Conservation (phyloP, 305 asterid species). For the Rubia tinctorum region DNA sequence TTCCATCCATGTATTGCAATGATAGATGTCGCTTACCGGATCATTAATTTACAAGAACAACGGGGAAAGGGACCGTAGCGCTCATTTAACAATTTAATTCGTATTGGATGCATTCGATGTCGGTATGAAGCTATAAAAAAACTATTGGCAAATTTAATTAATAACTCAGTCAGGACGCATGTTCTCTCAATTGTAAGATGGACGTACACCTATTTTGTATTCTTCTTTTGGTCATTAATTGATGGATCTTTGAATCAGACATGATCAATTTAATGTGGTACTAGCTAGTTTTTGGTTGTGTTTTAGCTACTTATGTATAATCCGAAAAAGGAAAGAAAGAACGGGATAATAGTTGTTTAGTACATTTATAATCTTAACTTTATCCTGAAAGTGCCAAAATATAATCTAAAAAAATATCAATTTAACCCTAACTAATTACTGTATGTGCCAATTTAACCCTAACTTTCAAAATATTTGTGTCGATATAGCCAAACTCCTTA, state of each 20-base stretch:
- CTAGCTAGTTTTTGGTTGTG: not conserved
- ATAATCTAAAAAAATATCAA: too few relatives aligned
- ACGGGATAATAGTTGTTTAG: too few relatives aligned
- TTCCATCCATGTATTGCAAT: not conserved
- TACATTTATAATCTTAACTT: too few relatives aligned
- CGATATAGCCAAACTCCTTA: too few relatives aligned
- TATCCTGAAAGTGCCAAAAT: too few relatives aligned
- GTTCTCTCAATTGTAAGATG: not conserved
- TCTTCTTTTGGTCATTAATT: not conserved
- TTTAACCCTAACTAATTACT: too few relatives aligned
- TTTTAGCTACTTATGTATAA: not conserved
- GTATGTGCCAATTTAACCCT: too few relatives aligned
- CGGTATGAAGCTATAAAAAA: slow-evolving; percentile 2
- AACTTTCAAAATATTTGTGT: too few relatives aligned
- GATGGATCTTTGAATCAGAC: not conserved
- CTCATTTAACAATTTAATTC: not conserved
- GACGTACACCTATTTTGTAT: not conserved
- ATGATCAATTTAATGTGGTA: too few relatives aligned
- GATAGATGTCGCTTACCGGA: not conserved
- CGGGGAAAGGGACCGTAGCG: not conserved
- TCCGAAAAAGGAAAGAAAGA: too few relatives aligned
- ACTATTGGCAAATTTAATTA: too few relatives aligned
- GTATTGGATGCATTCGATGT: slow-evolving; percentile 1
- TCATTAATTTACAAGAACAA: not conserved
- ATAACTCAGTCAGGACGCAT: not conserved